phyloP scores from a whole-genome alignment of 176 grass and related monocot genomes.

The Puccinellia tenuiflora region DNA sequence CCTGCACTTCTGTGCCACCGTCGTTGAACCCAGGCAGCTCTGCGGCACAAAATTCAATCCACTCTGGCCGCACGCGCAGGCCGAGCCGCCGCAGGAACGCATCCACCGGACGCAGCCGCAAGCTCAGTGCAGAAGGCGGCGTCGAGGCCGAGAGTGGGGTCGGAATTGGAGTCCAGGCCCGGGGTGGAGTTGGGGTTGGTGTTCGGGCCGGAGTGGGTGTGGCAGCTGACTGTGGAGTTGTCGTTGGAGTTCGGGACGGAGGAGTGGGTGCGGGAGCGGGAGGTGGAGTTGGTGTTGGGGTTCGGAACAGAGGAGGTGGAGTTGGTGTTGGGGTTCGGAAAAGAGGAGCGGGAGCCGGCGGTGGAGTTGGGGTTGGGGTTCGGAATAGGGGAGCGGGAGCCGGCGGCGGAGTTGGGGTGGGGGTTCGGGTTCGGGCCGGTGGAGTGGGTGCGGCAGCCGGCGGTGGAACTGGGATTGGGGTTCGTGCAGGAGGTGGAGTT shows the following conservation, averaged over 20 bases:
- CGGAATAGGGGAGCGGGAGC: not conserved
- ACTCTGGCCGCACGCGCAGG: conserved; percentile 56
- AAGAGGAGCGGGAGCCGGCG: not conserved
- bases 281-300: not conserved
- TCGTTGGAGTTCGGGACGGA: not conserved
- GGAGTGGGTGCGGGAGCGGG: conserved; percentile 4
- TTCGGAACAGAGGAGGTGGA: not conserved
- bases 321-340: not conserved
- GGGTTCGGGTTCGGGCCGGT: not conserved
- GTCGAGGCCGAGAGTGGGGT: not conserved
- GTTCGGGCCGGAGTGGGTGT: not conserved
- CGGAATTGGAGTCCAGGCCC: not conserved
- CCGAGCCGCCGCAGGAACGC: conserved; percentile 54
- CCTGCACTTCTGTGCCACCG: conserved; percentile 34
- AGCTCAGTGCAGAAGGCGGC: not conserved
- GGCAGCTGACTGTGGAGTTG: not conserved
- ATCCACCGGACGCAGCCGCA: conserved; percentile 33
- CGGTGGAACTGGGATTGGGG: conserved; percentile 1
- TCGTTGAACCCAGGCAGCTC: conserved; percentile 41
- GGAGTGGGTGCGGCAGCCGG: not conserved
- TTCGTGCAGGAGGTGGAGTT: conserved; percentile 7
- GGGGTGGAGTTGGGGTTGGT: not conserved
- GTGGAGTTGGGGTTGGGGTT: not conserved
- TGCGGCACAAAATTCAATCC: conserved; percentile 55
- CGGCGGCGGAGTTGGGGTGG: conserved; percentile 4